These are phyloP conservation scores for Onygenales sp. DNA, from an alignment of 2,329 filamentous ascomycete genomes.

Conservation along the genomic window DNA sequence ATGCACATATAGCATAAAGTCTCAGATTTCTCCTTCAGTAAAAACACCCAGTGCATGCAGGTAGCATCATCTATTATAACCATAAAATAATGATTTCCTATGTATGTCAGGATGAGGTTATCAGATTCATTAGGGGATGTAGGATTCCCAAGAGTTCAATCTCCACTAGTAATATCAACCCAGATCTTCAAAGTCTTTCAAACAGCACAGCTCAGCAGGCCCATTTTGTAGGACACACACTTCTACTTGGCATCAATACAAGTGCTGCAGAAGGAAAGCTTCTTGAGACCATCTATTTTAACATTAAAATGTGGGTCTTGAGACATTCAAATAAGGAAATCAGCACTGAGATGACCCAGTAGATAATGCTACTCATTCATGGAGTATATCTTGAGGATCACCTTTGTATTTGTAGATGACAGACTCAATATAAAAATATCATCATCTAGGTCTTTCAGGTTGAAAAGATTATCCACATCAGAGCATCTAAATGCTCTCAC, in stretches of 20 bases:
- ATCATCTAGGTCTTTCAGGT: too few relatives aligned
- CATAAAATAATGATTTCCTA: background rate
- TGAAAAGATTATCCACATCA: too few relatives aligned
- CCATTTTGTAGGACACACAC: background rate
- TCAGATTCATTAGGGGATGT: background rate
- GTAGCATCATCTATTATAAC: background rate
- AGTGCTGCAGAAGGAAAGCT: background rate
- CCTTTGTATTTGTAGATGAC: too few relatives aligned
- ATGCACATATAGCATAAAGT: background rate
- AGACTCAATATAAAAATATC: too few relatives aligned
- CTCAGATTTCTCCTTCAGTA: background rate
- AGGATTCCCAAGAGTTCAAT: background rate
- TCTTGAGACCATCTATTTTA: background rate
- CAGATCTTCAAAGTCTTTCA: background rate
- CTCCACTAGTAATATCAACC: background rate
- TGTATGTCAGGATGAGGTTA: background rate
- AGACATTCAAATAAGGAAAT: too few relatives aligned
- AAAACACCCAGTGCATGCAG: background rate
- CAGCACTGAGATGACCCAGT: too few relatives aligned
- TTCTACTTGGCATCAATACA: background rate
- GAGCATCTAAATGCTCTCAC: too few relatives aligned
- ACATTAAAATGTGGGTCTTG: too few relatives aligned
- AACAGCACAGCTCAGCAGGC: background rate
- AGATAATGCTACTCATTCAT: too few relatives aligned
- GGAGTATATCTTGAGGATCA: too few relatives aligned